These are phyloP conservation scores for Pelargonium nanum DNA, from an alignment of 345 rosid genomes.

Conservation along the genomic window DNA sequence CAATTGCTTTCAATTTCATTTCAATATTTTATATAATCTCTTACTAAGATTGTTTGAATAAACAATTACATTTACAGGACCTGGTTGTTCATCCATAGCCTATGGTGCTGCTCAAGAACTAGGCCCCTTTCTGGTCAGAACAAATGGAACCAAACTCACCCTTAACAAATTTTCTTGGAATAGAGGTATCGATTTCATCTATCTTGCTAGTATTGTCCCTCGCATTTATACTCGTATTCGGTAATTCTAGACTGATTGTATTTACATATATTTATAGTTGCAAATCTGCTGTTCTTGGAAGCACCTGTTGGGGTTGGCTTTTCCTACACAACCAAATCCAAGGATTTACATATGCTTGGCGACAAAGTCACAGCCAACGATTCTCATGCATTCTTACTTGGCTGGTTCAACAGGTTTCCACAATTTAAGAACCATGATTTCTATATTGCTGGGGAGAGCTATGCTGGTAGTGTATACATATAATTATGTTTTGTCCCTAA, in stretches of 20 bases:
- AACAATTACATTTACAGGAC: conserved; percentile 30
- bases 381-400: conserved; percentile 42
- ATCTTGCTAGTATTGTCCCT: no score
- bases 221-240: no score
- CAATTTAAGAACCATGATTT: conserved; percentile 46
- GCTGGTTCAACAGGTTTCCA: conserved; percentile 69
- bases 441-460: conserved; percentile 72
- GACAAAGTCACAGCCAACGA: conserved; percentile 46
- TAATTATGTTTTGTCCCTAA: not conserved
- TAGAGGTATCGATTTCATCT: conserved; percentile 27
- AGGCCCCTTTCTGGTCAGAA: conserved; percentile 51
- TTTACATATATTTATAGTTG: conserved; percentile 23
- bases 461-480: no score
- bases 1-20: no score
- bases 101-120: conserved; percentile 72
- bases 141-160: conserved; percentile 25
- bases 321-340: conserved; percentile 55
- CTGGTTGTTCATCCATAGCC: conserved; percentile 79
- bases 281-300: conserved; percentile 69
- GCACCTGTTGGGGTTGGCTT: conserved; percentile 82
- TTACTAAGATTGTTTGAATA: not conserved
- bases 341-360: conserved; percentile 38
- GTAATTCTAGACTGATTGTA: not conserved
- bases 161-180: conserved; percentile 57
- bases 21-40: no score